Base-by-base conservation (phyloP, 106 monocot species). In the Dendrobium catenatum region DNA sequence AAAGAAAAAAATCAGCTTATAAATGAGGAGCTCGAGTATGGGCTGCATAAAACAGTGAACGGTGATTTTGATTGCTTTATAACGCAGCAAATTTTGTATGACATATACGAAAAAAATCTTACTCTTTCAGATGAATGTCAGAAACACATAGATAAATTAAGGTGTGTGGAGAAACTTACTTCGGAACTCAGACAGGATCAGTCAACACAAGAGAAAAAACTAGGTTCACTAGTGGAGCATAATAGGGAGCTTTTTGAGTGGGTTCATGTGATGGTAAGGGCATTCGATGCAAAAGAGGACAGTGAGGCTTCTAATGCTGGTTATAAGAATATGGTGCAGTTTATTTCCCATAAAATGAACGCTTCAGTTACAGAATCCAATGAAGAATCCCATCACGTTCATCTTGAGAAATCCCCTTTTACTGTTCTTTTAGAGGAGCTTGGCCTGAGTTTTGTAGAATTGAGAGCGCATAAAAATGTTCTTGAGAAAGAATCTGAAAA, bases 331-430 rank as follows among this genome's bases (percentile, higher is more conserved):
- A 33, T 79, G 74, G 29, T 86, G 78, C 83, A 87, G 20, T 55
- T 75, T 67, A 84, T 89, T 72, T 49, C 80, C 26, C 4, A 17
- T 85, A 86, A 87, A 86, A 87, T 89, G 33, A 68, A 86, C 41
- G 79, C 66, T 77, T 83, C 85, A 22, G 49, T 89, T 77, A 86
- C 76, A 24, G 87, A 86, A 47, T 42, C 46, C 2, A 81, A 94
- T 72, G 81, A 90, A 81, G 83, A 88, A 66, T 90, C 85, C 20
- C 81, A 80, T 2, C 48, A 41, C 42, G 17, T 94, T 51, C 29
- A 84, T 75, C 29, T 89, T 81, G 90, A 90, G 83, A 89, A 89
- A 49, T 89, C 90, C 68, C 85, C 92, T 73, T 84, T 88, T 55
- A 58, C 72, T 67, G 82, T 89, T 31, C 78, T 97, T 72, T 78